A percentile compares a stretch with the other conserved stretches of the same genome.
These are phyloP conservation scores for Kwoniella dejecticola DNA, from an alignment of 768 basidiomycete species.

Conservation along the genomic window DNA sequence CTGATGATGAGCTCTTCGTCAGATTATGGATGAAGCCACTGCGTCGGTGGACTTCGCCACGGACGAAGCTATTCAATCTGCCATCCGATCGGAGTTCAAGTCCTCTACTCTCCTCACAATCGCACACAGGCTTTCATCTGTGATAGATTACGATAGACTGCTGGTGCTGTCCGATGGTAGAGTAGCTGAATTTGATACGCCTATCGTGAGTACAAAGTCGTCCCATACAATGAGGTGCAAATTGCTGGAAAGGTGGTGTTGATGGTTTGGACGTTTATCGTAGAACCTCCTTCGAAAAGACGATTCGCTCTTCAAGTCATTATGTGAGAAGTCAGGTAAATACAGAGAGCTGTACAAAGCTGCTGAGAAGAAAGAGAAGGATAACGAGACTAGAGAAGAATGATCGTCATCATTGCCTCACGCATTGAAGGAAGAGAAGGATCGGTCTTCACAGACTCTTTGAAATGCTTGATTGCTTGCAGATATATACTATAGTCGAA, in stretches of 20 bases:
- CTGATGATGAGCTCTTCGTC: background rate
- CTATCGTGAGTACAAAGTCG: constrained; percentile 42
- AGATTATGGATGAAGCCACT: constrained; percentile 55
- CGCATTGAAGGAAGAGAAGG: too few relatives aligned
- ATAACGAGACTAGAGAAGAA: background rate
- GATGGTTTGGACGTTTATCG: background rate
- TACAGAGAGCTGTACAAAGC: constrained; percentile 50
- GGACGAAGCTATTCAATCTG: constrained; percentile 52
- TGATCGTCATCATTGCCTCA: too few relatives aligned
- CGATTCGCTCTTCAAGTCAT: constrained; percentile 45
- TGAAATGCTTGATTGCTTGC: too few relatives aligned
- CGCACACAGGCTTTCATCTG: constrained; percentile 49
- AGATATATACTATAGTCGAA: too few relatives aligned
- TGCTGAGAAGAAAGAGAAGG: constrained; percentile 48
- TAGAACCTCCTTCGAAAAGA: constrained; percentile 50
- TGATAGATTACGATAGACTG: constrained; percentile 56
- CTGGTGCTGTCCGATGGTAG: constrained; percentile 55
- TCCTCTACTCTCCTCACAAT: constrained; percentile 54
- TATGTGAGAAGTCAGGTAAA: constrained; percentile 54
- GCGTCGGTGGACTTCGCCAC: constrained; percentile 55
- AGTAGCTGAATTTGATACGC: constrained; percentile 54
- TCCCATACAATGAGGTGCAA: background rate
- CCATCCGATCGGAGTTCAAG: constrained; percentile 54
- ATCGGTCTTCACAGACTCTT: too few relatives aligned
- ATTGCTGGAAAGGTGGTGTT: background rate